Evolutionary conservation across 345 rosid species (phyloP).

Genomic region (Syzygium aqueum): DNA sequence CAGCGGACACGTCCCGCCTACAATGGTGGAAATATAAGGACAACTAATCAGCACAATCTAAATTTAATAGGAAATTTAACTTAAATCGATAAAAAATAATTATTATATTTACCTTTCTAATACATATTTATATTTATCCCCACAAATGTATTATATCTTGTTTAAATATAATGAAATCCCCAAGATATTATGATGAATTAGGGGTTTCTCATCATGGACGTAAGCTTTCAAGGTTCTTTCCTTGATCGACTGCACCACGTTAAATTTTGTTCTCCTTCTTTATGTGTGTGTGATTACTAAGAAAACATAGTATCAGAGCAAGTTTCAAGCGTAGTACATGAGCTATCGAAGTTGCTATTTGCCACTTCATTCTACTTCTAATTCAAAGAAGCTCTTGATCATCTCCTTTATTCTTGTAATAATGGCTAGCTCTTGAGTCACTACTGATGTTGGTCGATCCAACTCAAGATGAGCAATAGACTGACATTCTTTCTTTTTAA

Average conservation of each 20-base stretch:
- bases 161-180: background rate
- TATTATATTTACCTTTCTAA: background rate
- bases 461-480: background rate
- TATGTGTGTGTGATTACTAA: background rate
- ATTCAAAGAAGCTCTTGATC: background rate
- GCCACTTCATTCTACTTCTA: background rate
- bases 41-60: background rate
- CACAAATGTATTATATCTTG: background rate
- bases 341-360: background rate
- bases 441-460: accelerated
- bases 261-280: background rate
- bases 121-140: background rate
- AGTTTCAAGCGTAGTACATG: background rate
- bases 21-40: background rate
- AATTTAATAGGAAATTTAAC: background rate
- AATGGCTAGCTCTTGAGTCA: background rate
- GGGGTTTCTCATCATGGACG: background rate
- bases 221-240: background rate
- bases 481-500: background rate
- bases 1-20: background rate
- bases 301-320: background rate
- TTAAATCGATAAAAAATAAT: background rate
- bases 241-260: background rate
- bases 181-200: background rate
- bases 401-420: background rate